Base-by-base conservation (phyloP, 2,329 filamentous ascomycete species). In the Cladosporium sp. region DNA sequence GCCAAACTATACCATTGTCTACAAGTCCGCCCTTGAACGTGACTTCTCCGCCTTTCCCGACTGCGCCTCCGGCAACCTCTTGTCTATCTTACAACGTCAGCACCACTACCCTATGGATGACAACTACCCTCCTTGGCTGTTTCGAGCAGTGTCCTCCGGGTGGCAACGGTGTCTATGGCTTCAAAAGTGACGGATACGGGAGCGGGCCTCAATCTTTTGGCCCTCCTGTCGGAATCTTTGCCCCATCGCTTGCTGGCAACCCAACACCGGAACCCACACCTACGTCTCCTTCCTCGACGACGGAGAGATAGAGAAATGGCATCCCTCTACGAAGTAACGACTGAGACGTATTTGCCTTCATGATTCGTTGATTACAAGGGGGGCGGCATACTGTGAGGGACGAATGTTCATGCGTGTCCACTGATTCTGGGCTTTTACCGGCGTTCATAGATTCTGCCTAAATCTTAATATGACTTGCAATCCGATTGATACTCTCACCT, bases 71-170 rank as follows among this genome's bases (percentile, higher is more conserved):
- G 31, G 37, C 34, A 43, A 53, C 49, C 7, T 49, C 49, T 14
- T 43, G 45, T 19, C 45, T 42, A 2, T 11, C 40, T 4, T 16
- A 35, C 22, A n/a, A 8, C 32, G 16, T 50, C 40, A 22, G 40
- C 32, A 50, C 48, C 6, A 50, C 48, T 9, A 50, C 48, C 9
- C 18, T 50, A 11, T 50, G 48, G 48, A 22, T 38, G 28, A 57
- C 55, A 13, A 51, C 45, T 1, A 59, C 57, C 8, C 9, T 35
- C 1, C 54, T 46, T 33, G 58, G 58, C 35, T 61, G 59, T 48
- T 57, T 48, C 28, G 46, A 37, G 6, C 49, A 52, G 3, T 61
- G 59, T 32, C 41, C 50, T 31, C 55, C 54, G 8, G 33, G 34
- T 8, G 31, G 31, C 3, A 16, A 28, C 2, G 50, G 50, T 13